Conservation (phyloP, 768 basidiomycete genomes). For the Tylopilus plumbeoviolaceoides region DNA sequence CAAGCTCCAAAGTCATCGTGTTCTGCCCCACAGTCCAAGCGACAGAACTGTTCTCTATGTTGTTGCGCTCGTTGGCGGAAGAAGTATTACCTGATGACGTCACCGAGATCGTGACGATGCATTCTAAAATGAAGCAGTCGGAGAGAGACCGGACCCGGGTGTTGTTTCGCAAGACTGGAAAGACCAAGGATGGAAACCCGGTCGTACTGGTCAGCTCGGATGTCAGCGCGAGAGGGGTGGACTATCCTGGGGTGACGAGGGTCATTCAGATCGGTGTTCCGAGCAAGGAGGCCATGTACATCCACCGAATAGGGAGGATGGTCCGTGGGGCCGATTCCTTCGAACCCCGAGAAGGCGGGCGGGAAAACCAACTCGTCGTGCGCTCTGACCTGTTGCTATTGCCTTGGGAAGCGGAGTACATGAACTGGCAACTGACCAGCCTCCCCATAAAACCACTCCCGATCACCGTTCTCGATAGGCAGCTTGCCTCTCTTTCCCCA, state of each 20-base stretch:
- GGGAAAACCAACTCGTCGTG: constrained; percentile 26
- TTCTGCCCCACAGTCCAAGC: constrained; percentile 85
- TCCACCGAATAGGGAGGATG: constrained; percentile 84
- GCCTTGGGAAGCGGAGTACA: constrained; percentile 74
- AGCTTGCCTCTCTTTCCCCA: constrained; percentile 11
- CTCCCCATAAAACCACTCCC: constrained; percentile 68
- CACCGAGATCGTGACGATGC: constrained; percentile 73
- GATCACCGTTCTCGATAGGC: constrained; percentile 8
- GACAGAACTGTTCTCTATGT: constrained; percentile 67
- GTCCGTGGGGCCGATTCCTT: constrained; percentile 58
- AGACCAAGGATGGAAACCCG: constrained; percentile 33
- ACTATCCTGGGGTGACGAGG: constrained; percentile 85
- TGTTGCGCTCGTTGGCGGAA: constrained; percentile 50
- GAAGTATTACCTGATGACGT: constrained; percentile 47
- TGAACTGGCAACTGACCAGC: constrained; percentile 54
- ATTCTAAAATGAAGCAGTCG: constrained; percentile 55
- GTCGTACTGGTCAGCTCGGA: constrained; percentile 81
- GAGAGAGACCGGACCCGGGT: constrained; percentile 26
- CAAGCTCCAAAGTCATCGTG: constrained; percentile 69
- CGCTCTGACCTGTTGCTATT: constrained; percentile 73
- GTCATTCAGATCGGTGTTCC: constrained; percentile 92
- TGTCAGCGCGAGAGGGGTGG: constrained; percentile 83
- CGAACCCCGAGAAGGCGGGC: constrained; percentile 28
- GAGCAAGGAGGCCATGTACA: constrained; percentile 60
- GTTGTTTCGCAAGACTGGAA: constrained; percentile 10